Evolutionary conservation across 2,329 filamentous ascomycete species (phyloP), one percentile per base, ranked within the genome.

Genomic region (Talaromyces sp.): DNA sequence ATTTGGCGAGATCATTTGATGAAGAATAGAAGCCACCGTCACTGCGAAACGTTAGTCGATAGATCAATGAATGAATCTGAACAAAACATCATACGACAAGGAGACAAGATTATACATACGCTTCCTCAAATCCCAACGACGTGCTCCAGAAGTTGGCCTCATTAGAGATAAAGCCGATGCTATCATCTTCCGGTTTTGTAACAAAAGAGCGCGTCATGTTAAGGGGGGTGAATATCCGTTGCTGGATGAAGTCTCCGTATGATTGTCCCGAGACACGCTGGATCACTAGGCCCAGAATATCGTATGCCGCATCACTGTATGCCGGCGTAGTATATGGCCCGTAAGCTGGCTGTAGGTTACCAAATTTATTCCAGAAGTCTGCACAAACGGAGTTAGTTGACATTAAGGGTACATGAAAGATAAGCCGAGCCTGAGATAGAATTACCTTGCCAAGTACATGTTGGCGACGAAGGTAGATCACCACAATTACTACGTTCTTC

Each of bases 21-120:
- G 77, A 79, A 17, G 79, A 77, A 70, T 77, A 81, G 65, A 80
- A 75, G 62, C 78, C 79, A 1, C 78, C 79, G 2, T 78, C 65
- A 33, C 70, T 71, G 30, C 36, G 19, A 6, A n/a, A n/a, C 11
- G 11, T n/a, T 10, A 42, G 13, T n/a, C 6, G 4, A 17, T 44
- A 42, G 39, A 22, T 22, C 22, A 22, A 22, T 22, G 22, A 22
- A 22, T 22, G 22, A 22, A 22, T 22, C 22, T 22, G 22, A 22
- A 22, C 22, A 22, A 22, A 22, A 22, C 22, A 22, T 22, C 22
- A 22, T 22, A 22, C 22, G 22, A 22, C 22, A 22, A 22, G 22
- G 22, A 22, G 22, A 22, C 22, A 22, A 22, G 22, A 22, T 22
- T 22, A 22, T 22, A 44, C 5, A 10, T 32, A 32, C 30, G 30